A percentile compares a stretch with the other conserved stretches of the same genome.
Conservation (phyloP, 139 green algal species). For the Dunaliella primolecta region DNA sequence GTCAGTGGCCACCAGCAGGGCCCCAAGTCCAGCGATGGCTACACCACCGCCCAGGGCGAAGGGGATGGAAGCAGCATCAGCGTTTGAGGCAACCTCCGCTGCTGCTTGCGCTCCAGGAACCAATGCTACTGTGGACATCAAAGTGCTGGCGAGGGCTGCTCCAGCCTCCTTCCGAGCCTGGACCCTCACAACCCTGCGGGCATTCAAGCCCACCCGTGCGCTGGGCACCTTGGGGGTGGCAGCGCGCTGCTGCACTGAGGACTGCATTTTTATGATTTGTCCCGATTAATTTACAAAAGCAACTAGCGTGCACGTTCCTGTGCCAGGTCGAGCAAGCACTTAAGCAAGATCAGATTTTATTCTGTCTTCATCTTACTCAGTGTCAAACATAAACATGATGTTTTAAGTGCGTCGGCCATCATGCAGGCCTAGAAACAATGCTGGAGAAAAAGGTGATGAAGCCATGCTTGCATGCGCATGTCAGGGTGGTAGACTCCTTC, state of each 20-base stretch:
- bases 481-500: too few relatives aligned
- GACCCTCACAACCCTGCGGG: not conserved
- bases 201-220: not conserved
- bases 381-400: too few relatives aligned
- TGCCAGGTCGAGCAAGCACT: not conserved
- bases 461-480: too few relatives aligned
- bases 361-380: too few relatives aligned
- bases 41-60: slow-evolving; percentile 61
- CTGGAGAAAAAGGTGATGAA: too few relatives aligned
- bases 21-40: slow-evolving; percentile 70
- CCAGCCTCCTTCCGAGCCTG: not conserved
- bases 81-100: slow-evolving; percentile 16
- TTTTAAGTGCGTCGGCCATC: too few relatives aligned
- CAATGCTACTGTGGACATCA: not conserved
- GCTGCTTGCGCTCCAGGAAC: slow-evolving; percentile 17
- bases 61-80: slow-evolving; percentile 24
- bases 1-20: slow-evolving; percentile 71
- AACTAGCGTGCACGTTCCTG: not conserved
- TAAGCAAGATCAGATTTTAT: too few relatives aligned
- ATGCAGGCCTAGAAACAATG: too few relatives aligned
- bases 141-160: not conserved
- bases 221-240: not conserved
- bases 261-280: not conserved
- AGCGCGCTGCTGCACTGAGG: not conserved
- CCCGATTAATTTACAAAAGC: too few relatives aligned